phyloP scores from a whole-genome alignment of 257 asterid species.

The Solanum pinnatisectum region DNA sequence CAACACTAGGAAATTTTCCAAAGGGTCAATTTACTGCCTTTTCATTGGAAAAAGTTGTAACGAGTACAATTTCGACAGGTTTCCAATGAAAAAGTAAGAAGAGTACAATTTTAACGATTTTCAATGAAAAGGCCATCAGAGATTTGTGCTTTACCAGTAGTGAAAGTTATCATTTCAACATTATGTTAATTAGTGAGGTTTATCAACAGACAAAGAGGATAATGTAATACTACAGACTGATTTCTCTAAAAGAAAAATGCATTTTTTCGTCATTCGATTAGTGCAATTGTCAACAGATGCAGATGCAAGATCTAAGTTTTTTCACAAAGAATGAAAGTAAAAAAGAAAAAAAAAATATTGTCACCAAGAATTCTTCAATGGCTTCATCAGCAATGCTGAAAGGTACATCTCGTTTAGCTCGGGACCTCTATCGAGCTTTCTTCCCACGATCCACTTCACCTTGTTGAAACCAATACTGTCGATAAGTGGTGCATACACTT shows the following conservation, averaged over 20 bases:
- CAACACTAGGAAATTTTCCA: neutral
- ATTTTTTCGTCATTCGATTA: neutral
- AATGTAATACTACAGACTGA: neutral
- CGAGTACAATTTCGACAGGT: neutral
- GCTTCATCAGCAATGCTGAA: constrained; percentile 64
- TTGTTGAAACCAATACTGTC: constrained; percentile 49
- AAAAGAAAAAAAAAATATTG: neutral
- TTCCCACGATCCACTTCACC: constrained; percentile 50
- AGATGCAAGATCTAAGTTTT: neutral
- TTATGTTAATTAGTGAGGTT: neutral
- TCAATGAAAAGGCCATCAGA: neutral
- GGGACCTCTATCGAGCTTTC: constrained; percentile 46
- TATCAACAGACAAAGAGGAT: neutral
- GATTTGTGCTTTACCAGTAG: neutral
- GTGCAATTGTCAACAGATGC: neutral
- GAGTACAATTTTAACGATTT: neutral
- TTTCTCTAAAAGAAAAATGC: neutral
- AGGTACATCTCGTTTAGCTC: constrained; percentile 58
- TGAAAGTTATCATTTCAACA: neutral
- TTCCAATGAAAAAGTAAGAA: neutral
- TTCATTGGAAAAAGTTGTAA: neutral
- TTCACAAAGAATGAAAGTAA: neutral
- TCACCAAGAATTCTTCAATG: constrained; percentile 52
- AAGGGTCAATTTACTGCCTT: neutral
- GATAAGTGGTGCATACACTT: constrained; percentile 45